A percentile compares a stretch with the other conserved stretches of the same genome.
phyloP scores from a whole-genome alignment of 768 basidiomycete genomes.

The Macrolepiota dolichaula region DNA sequence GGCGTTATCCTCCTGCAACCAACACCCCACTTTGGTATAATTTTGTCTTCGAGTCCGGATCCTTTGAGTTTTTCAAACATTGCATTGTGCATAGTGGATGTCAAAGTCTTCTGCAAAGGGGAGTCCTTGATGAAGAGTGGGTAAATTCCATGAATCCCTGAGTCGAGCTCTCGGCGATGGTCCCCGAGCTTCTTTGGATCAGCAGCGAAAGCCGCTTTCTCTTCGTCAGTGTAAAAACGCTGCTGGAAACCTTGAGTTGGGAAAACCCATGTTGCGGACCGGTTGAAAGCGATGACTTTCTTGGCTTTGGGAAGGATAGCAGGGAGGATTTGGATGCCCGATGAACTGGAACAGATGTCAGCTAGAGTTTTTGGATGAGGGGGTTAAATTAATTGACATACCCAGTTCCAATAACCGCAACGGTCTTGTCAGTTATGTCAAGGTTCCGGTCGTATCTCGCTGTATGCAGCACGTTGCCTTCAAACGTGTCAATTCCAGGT shows the following conservation, averaged over 20 bases:
- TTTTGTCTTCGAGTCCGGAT: constrained; percentile 36
- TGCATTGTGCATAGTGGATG: constrained; percentile 19
- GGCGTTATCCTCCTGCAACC: constrained; percentile 30
- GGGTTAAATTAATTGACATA: neutral
- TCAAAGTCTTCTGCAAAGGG: constrained; percentile 24
- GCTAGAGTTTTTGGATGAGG: neutral
- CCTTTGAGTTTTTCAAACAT: constrained; percentile 39
- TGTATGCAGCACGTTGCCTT: constrained; percentile 26
- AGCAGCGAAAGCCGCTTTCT: constrained; percentile 30
- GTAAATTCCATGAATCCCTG: constrained; percentile 28
- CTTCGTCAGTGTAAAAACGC: constrained; percentile 31
- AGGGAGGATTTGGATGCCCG: constrained; percentile 26
- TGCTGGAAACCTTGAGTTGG: constrained; percentile 18
- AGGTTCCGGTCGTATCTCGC: constrained; percentile 20
- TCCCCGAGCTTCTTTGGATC: constrained; percentile 33
- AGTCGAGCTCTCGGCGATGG: constrained; percentile 38
- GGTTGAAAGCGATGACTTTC: constrained; percentile 27
- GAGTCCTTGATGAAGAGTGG: constrained; percentile 24
- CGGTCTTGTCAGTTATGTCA: constrained; percentile 27
- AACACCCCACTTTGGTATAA: constrained; percentile 26
- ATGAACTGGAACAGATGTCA: constrained; percentile 17
- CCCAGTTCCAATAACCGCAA: constrained; percentile 31
- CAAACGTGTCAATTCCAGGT: constrained; percentile 23
- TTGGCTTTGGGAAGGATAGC: constrained; percentile 27
- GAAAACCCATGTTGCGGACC: constrained; percentile 25